A percentile compares a stretch with the other conserved stretches of the same genome.
phyloP scores from a whole-genome alignment of 352 stramenopile genomes.

The Globisporangium nagaii region DNA sequence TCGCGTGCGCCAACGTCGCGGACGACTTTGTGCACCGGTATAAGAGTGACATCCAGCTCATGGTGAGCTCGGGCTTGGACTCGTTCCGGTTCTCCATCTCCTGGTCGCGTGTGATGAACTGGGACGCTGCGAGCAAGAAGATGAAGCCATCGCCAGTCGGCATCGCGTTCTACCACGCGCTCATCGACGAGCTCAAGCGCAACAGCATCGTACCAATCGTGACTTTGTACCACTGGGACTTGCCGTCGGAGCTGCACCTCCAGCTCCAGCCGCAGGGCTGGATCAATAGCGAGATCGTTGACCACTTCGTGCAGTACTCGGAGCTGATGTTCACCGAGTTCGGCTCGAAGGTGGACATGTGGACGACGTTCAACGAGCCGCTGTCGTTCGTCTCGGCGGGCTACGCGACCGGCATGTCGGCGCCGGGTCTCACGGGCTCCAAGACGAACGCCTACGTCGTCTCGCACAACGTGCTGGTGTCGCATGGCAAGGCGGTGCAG shows the following conservation, averaged over 20 bases:
- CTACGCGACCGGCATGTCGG: slow-evolving; percentile 72
- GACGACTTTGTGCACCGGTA: slow-evolving; percentile 93
- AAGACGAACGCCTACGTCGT: slow-evolving; percentile 42
- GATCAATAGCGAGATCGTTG: slow-evolving; percentile 46
- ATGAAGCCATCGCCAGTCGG: slow-evolving; percentile 71
- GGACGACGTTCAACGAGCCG: slow-evolving; percentile 95
- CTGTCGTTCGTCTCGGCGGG: slow-evolving; percentile 82
- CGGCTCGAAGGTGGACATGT: slow-evolving; percentile 89
- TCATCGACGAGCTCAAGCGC: slow-evolving; percentile 77
- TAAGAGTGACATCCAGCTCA: slow-evolving; percentile 89
- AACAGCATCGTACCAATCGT: slow-evolving; percentile 81
- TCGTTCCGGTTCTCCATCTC: slow-evolving; percentile 89
- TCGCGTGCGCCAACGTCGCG: slow-evolving; percentile 87
- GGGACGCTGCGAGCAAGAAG: slow-evolving; percentile 32
- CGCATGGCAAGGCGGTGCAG: slow-evolving; percentile 83
- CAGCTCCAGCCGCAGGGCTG: slow-evolving; percentile 64
- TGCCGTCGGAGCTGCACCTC: slow-evolving; percentile 85
- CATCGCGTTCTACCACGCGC: slow-evolving; percentile 85
- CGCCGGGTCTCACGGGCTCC: slow-evolving; percentile 26
- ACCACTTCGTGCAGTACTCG: slow-evolving; percentile 87
- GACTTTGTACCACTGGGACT: slow-evolving; percentile 95
- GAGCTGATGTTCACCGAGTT: slow-evolving; percentile 88
- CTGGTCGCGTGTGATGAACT: slow-evolving; percentile 87
- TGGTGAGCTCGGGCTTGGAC: slow-evolving; percentile 88
- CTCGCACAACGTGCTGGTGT: slow-evolving; percentile 89